Conservation (phyloP, 331 rosid genomes). For the Acacia concinna region DNA sequence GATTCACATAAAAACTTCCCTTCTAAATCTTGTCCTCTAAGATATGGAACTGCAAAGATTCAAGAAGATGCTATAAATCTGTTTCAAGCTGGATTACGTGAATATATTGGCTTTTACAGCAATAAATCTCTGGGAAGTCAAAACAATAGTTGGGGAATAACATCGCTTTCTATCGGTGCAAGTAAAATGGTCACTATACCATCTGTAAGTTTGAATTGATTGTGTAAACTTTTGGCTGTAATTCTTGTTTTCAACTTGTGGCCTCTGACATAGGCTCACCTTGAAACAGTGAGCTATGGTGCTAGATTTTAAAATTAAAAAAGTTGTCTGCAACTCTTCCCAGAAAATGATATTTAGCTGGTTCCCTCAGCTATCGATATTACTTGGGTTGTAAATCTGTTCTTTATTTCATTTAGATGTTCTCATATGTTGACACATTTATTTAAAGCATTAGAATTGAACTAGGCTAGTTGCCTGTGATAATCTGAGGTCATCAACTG, state of each 20-base stretch:
- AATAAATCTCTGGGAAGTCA: constrained; percentile 50
- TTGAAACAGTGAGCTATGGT: constrained; percentile 1
- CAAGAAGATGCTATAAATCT: constrained; percentile 90
- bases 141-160: constrained; percentile 69
- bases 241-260: constrained; percentile 23
- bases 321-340: constrained; percentile 10
- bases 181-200: constrained; percentile 87
- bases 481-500: neutral
- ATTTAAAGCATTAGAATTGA: constrained; percentile 1
- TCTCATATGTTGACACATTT: neutral
- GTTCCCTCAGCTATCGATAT: neutral
- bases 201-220: constrained; percentile 62
- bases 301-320: constrained; percentile 27
- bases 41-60: constrained; percentile 82
- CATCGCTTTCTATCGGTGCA: constrained; percentile 79
- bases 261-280: constrained; percentile 18
- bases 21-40: constrained; percentile 88
- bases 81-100: constrained; percentile 85
- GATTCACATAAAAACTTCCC: constrained; percentile 81
- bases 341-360: constrained; percentile 4
- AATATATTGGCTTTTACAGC: constrained; percentile 53
- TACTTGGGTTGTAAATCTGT: constrained; percentile 14
- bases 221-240: constrained; percentile 24
- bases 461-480: neutral
- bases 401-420: constrained; percentile 14